Percentiles rank a stretch among this genome's conserved stretches.
Evolutionary conservation across 768 basidiomycete species (phyloP).

Genomic region (Leccinum uliginosum): DNA sequence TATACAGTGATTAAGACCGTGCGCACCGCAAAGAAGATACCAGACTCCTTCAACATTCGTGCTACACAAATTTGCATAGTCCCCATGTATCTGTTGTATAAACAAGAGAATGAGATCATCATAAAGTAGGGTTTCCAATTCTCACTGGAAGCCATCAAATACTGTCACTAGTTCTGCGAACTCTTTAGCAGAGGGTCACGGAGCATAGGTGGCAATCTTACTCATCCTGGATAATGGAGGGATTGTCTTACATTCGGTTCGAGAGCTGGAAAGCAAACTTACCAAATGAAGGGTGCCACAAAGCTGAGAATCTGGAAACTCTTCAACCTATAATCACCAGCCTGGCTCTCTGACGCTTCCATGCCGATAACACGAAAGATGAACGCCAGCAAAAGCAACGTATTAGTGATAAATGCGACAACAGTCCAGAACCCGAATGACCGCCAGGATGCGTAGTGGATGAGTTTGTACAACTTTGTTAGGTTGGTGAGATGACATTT

Average conservation of each 20-base stretch:
- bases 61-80: conserved; percentile 93
- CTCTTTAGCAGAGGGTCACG: neutral
- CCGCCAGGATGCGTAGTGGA: conserved; percentile 75
- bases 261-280: conserved; percentile 20
- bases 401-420: conserved; percentile 68
- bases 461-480: conserved; percentile 60
- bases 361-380: conserved; percentile 63
- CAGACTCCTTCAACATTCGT: conserved; percentile 90
- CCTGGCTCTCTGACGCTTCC: conserved; percentile 30
- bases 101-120: neutral
- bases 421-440: conserved; percentile 78
- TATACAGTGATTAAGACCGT: neutral
- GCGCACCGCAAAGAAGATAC: conserved; percentile 84
- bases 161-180: conserved; percentile 67
- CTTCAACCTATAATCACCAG: conserved; percentile 41
- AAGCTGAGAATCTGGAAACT: conserved; percentile 91
- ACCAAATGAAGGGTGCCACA: conserved; percentile 88
- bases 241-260: neutral
- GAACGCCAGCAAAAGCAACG: conserved; percentile 71
- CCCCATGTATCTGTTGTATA: conserved; percentile 65
- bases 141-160: conserved; percentile 77
- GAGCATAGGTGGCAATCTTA: conserved; percentile 34
- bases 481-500: neutral
- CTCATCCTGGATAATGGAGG: conserved; percentile 61
- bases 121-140: neutral